Evolutionary conservation across 176 grass and related monocot species (phyloP), one percentile per base, ranked within the genome.

Genomic region (Puccinellia tenuiflora): DNA sequence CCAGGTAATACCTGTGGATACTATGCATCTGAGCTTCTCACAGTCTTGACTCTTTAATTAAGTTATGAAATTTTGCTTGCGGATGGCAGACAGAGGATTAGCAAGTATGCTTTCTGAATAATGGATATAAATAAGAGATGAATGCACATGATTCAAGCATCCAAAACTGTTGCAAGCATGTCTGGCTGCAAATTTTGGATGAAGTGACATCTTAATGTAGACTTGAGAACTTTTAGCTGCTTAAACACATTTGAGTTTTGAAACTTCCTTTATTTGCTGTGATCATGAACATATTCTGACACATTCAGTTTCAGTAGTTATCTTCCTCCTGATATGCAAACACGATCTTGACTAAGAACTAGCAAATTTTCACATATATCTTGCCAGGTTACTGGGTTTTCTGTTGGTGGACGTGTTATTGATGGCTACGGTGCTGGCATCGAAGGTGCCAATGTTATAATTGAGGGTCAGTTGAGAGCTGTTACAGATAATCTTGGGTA

Each of bases 301-400:
- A 63, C 9, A 67, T 83, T 50, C n/a, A 64, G 35, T 63, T 64
- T 77, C 30, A 38, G 61, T 63, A 10, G 35, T 43, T 86, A 13
- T 83, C 22, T 64, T 54, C 11, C 63, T 48, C 54, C 54, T 73
- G 13, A 61, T 20, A 21, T 78, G 73, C 60, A 2, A 15, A 43
- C 28, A 35, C 46, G 9, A 20, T 79, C 1, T 75, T 9, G 25
- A 73, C 40, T 37, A 80, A 52, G 25, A 34, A 46, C 74, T 78
- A 71, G 31, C 17, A 61, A 66, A 74, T 71, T 64, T 22, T 26
- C 28, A 21, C 42, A 35, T 65, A 61, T 78, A 56, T 88, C 37
- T 85, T 34, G 24, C 30, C 73, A 99, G 96, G 93, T 99, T 60
- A 99, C 96, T 86, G 96, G 96, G 48, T 99, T 99, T 91, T 99